Conservation (phyloP, 345 rosid species). For the Citrus cavaleriei region DNA sequence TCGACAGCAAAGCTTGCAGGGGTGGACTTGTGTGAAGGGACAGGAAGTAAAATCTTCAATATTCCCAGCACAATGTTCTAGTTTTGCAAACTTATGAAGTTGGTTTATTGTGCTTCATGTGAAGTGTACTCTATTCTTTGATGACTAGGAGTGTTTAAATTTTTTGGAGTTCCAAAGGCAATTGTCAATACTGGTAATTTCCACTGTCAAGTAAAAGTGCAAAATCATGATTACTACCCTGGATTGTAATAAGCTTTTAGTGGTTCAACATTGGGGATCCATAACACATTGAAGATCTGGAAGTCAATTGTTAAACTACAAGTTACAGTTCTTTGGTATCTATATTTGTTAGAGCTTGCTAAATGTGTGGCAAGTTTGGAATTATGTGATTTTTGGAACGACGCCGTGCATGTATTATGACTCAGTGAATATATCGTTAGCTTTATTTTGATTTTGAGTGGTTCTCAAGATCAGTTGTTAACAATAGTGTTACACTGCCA, state of each 20-base stretch:
- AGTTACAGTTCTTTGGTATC: not conserved
- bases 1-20: constrained; percentile 31
- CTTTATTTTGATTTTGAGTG: constrained; percentile 1
- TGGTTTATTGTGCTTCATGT: constrained; percentile 25
- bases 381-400: not conserved
- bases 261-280: not conserved
- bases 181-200: constrained; percentile 9
- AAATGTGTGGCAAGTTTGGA: constrained; percentile 9
- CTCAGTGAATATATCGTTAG: constrained; percentile 1
- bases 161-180: constrained; percentile 8
- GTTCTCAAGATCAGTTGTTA: constrained; percentile 4
- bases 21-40: constrained; percentile 41
- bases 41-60: constrained; percentile 25
- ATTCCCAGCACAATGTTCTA: constrained; percentile 31
- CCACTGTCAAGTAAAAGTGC: constrained; percentile 14
- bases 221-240: constrained; percentile 14
- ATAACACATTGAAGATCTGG: constrained; percentile 8
- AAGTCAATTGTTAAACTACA: not conserved
- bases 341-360: constrained; percentile 10
- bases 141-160: constrained; percentile 12
- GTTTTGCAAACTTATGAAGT: constrained; percentile 33
- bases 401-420: not conserved
- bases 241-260: constrained; percentile 2
- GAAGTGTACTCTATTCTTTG: constrained; percentile 18
- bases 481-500: not conserved